phyloP scores from a whole-genome alignment of 768 basidiomycete genomes.

The Russula dissimulans region DNA sequence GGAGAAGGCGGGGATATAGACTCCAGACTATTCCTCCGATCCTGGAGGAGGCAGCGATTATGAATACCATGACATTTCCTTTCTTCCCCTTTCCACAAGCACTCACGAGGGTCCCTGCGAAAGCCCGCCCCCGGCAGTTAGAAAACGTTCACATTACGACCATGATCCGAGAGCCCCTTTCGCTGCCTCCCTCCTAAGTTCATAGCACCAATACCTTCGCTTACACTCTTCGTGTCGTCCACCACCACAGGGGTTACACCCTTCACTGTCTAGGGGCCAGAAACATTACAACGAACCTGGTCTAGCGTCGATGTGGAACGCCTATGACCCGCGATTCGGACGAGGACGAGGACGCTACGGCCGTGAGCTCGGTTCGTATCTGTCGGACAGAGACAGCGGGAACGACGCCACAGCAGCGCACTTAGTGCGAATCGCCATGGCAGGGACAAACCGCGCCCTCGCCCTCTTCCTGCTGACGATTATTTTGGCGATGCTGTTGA shows the following conservation, averaged over 20 bases:
- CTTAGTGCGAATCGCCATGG: not conserved
- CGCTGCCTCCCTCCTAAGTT: not conserved
- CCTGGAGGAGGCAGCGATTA: not conserved
- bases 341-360: no score
- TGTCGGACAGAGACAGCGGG: not conserved
- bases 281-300: no score
- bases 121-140: not conserved
- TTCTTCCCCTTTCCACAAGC: not conserved
- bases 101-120: not conserved
- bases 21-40: not conserved
- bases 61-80: no score
- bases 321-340: no score
- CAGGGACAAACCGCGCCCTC: not conserved
- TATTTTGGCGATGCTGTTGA: no score
- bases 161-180: not conserved
- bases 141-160: no score
- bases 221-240: not conserved
- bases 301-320: no score
- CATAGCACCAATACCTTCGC: constrained; percentile 1
- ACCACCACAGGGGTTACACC: no score
- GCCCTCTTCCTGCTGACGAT: not conserved
- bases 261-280: not conserved
- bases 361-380: not conserved
- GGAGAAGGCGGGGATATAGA: constrained; percentile 20
- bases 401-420: not conserved